Base-by-base conservation (phyloP, 495 filamentous ascomycete genomes). In the Penicillium salamii region DNA sequence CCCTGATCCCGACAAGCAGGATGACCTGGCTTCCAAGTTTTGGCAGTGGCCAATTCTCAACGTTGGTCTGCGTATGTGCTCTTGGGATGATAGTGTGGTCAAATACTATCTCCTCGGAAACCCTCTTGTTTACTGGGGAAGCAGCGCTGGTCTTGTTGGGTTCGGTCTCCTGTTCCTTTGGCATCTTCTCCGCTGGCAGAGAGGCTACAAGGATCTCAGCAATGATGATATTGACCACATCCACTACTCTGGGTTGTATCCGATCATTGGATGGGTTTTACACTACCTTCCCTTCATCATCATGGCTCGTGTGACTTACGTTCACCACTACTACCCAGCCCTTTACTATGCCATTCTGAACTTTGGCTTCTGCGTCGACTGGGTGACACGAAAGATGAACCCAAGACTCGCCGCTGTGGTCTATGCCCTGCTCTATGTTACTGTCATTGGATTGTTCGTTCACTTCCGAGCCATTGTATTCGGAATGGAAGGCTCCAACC, bases 31-130 rank as follows among this genome's bases (percentile, higher is more conserved):
- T 35, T 97, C 93, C 15, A 80, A 91, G 49, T 96, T 91, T 75
- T 98, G 93, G 93, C 92, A 98, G 69, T 98, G 93, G 93, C 93
- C 93, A 20, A 83, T 98, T 54, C 79, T 98, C 23, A 77, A 97
- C 64, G 93, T 98, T 49, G 93, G 93, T 47, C 77, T 98, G 46
- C 86, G 93, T 48, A 98, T 98, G 93, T 98, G 93, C 71, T 87
- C 91, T 58, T 98, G 93, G 93, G 93, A 97, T 57, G 91, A 97
- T 59, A 82, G 83, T 58, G 90, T 89, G 45, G 81, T 96, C 68
- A 98, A 98, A 68, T 98, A 98, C 74, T 97, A 96, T 77, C 83
- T 98, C 41, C 88, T 98, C 49, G 93, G 93, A 52, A 98, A 98
- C 70, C 93, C 93, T 6, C 67, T 92, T 41, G 88, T 97, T 37